phyloP scores from a whole-genome alignment of 495 filamentous ascomycete genomes.

The Aspergillus leporis region DNA sequence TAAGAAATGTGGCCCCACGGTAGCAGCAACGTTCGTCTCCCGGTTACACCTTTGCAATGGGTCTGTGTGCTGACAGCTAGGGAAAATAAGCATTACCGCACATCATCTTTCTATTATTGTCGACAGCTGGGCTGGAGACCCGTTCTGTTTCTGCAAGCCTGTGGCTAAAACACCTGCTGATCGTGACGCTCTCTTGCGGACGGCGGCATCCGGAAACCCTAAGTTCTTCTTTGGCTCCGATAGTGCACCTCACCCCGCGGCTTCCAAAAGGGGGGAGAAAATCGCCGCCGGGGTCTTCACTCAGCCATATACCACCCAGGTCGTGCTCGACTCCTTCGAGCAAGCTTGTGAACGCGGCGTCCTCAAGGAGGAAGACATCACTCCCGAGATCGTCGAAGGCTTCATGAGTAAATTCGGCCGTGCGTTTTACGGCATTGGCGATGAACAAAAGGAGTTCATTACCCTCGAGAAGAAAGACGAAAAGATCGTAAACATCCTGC shows the following conservation, averaged over 20 bases:
- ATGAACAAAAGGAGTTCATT: constrained; percentile 57
- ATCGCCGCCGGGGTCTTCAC: constrained; percentile 88
- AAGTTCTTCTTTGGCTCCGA: constrained; percentile 82
- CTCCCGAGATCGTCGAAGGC: constrained; percentile 64
- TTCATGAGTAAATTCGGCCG: constrained; percentile 78
- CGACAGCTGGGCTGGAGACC: constrained; percentile 73
- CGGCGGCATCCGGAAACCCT: constrained; percentile 62
- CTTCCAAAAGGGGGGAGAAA: constrained; percentile 68
- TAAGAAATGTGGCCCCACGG: constrained; percentile 69
- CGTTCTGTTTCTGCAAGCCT: constrained; percentile 87
- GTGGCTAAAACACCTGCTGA: constrained; percentile 75
- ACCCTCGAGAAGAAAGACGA: constrained; percentile 61
- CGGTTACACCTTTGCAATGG: neutral
- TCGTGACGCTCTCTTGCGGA: constrained; percentile 70
- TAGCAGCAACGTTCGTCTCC: constrained; percentile 35
- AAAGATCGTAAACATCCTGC: constrained; percentile 53
- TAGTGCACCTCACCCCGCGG: constrained; percentile 74
- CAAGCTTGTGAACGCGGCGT: constrained; percentile 66
- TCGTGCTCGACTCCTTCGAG: constrained; percentile 73
- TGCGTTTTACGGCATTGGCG: constrained; percentile 63
- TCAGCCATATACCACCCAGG: constrained; percentile 78
- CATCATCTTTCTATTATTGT: constrained; percentile 80
- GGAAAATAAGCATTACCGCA: constrained; percentile 56
- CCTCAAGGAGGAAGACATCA: constrained; percentile 66
- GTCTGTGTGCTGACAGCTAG: constrained; percentile 9